These are phyloP conservation scores for Trichosporon sp. DNA, from an alignment of 1,284 basidiomycete genomes.

Conservation along the genomic window DNA sequence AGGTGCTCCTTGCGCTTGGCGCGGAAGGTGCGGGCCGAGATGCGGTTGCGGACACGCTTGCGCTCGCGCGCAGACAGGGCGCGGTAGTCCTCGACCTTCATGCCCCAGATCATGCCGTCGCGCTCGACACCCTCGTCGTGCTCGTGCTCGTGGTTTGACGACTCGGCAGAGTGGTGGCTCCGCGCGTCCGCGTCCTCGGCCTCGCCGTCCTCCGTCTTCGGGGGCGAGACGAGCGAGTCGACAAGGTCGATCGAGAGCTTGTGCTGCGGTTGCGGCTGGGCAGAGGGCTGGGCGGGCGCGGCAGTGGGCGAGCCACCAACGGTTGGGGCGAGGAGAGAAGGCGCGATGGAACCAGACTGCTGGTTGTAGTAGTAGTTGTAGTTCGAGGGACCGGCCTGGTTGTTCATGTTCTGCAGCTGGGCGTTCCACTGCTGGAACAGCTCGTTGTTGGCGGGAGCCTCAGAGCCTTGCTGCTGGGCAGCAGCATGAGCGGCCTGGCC, in stretches of 20 bases:
- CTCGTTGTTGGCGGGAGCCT: constrained; percentile 24
- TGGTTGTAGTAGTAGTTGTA: constrained; percentile 30
- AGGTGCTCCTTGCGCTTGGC: constrained; percentile 57
- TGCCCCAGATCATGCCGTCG: constrained; percentile 58
- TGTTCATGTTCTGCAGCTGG: constrained; percentile 24
- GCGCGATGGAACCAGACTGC: constrained; percentile 38
- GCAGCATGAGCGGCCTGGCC: constrained; percentile 21
- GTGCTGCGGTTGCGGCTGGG: constrained; percentile 21
- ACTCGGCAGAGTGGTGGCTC: constrained; percentile 17
- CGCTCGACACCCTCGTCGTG: constrained; percentile 55
- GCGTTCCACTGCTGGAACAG: constrained; percentile 34
- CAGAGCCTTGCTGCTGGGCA: not conserved
- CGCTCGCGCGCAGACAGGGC: constrained; percentile 53
- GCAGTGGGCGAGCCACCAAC: constrained; percentile 14
- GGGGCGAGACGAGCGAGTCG: constrained; percentile 4
- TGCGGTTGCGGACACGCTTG: constrained; percentile 56
- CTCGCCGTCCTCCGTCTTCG: constrained; percentile 38
- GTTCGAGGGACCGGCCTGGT: constrained; percentile 26
- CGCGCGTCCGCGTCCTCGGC: constrained; percentile 35
- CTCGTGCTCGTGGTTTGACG: constrained; percentile 40
- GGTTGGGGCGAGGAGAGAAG: constrained; percentile 37
- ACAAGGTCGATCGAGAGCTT: constrained; percentile 38
- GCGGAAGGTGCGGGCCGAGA: constrained; percentile 55
- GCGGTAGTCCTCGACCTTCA: constrained; percentile 55
- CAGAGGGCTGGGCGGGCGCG: constrained; percentile 19